Percentiles rank a stretch among this genome's conserved stretches.
Conservation (phyloP, 1,284 basidiomycete species). For the Ceratobasidium sp. region DNA sequence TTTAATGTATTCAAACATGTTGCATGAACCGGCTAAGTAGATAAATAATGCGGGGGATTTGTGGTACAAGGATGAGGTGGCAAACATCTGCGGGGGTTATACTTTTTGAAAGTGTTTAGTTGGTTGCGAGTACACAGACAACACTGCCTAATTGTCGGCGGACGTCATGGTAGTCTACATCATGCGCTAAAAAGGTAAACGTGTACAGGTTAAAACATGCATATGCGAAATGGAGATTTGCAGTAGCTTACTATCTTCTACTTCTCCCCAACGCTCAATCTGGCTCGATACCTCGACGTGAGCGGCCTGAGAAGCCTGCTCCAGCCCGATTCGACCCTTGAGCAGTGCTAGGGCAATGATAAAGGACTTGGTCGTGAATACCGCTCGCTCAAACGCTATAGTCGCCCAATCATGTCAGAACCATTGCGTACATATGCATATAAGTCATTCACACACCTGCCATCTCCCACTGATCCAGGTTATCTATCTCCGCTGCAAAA, state of each 20-base stretch:
- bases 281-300: constrained; percentile 96
- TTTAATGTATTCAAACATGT: constrained; percentile 22
- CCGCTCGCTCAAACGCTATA: constrained; percentile 90
- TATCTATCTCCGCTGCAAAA: constrained; percentile 67
- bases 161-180: constrained; percentile 96
- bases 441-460: constrained; percentile 70
- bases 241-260: constrained; percentile 88
- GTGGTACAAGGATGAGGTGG: neutral
- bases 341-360: constrained; percentile 89
- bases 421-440: neutral
- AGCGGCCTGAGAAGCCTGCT: constrained; percentile 86
- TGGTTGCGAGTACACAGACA: constrained; percentile 61
- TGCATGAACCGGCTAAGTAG: neutral
- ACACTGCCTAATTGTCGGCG: constrained; percentile 88
- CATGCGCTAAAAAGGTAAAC: constrained; percentile 72
- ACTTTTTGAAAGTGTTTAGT: constrained; percentile 10
- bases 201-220: constrained; percentile 21
- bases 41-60: constrained; percentile 11
- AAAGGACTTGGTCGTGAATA: constrained; percentile 92
- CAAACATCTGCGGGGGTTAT: neutral
- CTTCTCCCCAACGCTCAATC: constrained; percentile 97
- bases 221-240: constrained; percentile 3
- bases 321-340: constrained; percentile 76
- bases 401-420: neutral
- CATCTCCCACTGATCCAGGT: constrained; percentile 84